Evolutionary conservation across 345 rosid species (phyloP).

Genomic region (Moricandia arvensis): DNA sequence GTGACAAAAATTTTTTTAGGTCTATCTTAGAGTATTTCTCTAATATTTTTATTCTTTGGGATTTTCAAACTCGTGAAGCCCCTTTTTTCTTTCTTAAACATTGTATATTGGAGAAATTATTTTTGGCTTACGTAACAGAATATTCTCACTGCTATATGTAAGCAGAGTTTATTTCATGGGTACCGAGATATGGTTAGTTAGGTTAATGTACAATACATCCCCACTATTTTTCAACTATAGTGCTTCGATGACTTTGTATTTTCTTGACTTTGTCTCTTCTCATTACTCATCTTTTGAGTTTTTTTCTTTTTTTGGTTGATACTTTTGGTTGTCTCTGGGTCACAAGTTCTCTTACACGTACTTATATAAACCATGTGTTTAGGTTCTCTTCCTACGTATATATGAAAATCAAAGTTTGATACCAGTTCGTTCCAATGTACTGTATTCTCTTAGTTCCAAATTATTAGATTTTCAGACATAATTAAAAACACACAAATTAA

Average conservation of each 20-base stretch:
- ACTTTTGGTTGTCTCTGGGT: conserved; percentile 24
- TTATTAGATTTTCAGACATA: too few relatives aligned
- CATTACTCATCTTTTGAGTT: conserved; percentile 8
- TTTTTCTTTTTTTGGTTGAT: conserved; percentile 11
- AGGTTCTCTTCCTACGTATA: background rate
- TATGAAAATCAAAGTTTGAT: background rate
- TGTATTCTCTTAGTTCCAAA: background rate
- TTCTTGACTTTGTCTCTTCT: conserved; percentile 24
- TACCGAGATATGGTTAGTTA: conserved; percentile 29
- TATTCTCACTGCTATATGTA: conserved; percentile 28
- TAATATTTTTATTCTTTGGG: background rate
- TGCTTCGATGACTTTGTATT: conserved; percentile 30
- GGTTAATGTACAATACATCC: conserved; percentile 32
- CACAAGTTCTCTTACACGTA: conserved; percentile 1
- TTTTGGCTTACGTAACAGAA: conserved; percentile 31
- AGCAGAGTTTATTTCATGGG: conserved; percentile 31
- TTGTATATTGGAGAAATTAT: background rate
- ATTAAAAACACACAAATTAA: too few relatives aligned
- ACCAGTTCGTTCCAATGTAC: background rate
- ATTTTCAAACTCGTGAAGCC: conserved; percentile 36
- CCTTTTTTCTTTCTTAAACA: background rate
- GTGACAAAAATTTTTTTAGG: too few relatives aligned
- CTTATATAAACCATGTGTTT: background rate
- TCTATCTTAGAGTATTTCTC: too few relatives aligned
- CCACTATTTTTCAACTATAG: conserved; percentile 28